Evolutionary conservation across 179 eudicot species (phyloP), one percentile per base, ranked within the genome.

Genomic region (Amaranthus tricolor): DNA sequence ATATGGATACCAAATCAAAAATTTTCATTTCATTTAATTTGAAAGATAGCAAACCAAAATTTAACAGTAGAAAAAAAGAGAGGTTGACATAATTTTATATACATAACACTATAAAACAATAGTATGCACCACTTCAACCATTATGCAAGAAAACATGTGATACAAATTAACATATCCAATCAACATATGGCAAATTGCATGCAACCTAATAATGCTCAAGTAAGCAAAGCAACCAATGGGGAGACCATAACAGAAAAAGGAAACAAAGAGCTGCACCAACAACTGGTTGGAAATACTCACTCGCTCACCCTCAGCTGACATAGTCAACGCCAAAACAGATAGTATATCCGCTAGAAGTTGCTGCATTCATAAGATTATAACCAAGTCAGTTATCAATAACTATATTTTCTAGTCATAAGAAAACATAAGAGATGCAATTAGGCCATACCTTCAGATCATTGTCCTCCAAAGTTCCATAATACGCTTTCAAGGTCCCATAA

Each of bases 231-330:
- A 43, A 53, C 45, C 40, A 24, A 9, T 20, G 14, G 5, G 11
- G 17, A 2, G 12, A 19, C 21, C 40, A 40, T 6, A 44, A 6
- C 15, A 7, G 2, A 24, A 53, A 13, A 15, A 53, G 20, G 16
- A 53, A 20, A 44, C 13, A 49, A 49, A 66, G 4, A 17, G 21
- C 13, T 53, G 20, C 60, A 51, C 21, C 45, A 68, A 9, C 55
- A 69, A 62, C 11, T 9, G 12, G 59, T 43, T 53, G 24, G 24
- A 57, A 51, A 48, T 6, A 74, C 91, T 75, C 83, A 95, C 99
- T 90, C 97, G 76, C 75, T 93, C 98, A 72, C 93, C 98, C 83
- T 96, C 98, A 43, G 90, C 94, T 14, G 99, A 86, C 97, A 96
- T 89, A 60, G 98, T 96, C 87, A 96, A 84, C 14, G 99, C 99